phyloP scores from a whole-genome alignment of 2,329 filamentous ascomycete genomes.

The Epichloe sp. region DNA sequence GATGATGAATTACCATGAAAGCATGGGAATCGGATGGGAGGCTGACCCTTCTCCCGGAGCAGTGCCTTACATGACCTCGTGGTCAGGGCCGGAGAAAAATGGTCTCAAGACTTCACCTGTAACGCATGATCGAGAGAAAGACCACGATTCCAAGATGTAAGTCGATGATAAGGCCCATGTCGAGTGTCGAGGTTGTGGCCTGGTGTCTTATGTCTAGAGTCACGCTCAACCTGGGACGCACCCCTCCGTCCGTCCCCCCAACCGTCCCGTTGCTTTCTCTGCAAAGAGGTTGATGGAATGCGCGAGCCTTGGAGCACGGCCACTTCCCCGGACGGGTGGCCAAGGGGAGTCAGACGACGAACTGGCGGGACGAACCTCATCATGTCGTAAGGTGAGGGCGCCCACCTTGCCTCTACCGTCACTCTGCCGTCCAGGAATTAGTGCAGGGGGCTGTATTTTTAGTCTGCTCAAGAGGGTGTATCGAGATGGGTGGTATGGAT shows the following conservation, averaged over 20 bases:
- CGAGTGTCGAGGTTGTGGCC: slow-evolving; percentile 14
- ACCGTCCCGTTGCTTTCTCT: no score
- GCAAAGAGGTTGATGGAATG: not conserved
- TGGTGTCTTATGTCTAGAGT: slow-evolving; percentile 25
- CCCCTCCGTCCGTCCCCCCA: slow-evolving; percentile 8
- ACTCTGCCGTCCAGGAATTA: not conserved
- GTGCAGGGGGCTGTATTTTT: slow-evolving; percentile 1
- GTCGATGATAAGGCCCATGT: slow-evolving; percentile 13
- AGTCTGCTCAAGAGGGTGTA: not conserved
- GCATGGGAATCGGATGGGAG: not conserved
- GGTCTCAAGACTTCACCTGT: slow-evolving; percentile 6
- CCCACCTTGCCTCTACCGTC: not conserved
- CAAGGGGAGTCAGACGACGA: slow-evolving; percentile 6
- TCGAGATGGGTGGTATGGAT: slow-evolving; percentile 1
- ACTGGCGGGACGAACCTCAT: slow-evolving; percentile 7
- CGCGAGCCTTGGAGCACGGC: not conserved
- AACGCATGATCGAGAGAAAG: slow-evolving; percentile 15
- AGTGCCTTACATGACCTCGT: slow-evolving; percentile 20
- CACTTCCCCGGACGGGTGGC: not conserved
- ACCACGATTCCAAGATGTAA: slow-evolving; percentile 16
- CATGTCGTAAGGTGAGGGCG: slow-evolving; percentile 4
- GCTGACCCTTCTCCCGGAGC: slow-evolving; percentile 8
- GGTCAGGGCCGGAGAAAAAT: slow-evolving; percentile 9
- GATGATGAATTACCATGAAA: not conserved
- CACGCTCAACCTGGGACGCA: slow-evolving; percentile 20